Evolutionary conservation across 1,284 basidiomycete genomes (phyloP).

Genomic region (Chalciporus sp.): DNA sequence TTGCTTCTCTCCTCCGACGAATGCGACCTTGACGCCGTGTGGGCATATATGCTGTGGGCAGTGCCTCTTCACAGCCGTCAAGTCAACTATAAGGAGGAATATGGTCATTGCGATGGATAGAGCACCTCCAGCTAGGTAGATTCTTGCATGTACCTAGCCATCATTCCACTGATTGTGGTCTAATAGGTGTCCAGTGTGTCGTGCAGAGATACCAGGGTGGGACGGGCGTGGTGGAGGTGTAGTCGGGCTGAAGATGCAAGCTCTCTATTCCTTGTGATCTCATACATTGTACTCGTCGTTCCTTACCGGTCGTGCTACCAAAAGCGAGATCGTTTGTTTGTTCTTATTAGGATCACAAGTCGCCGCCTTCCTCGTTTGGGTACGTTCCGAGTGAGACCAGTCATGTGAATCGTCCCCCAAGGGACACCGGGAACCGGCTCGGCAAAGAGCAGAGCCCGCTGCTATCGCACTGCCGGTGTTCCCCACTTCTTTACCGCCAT

Average conservation of each 20-base stretch:
- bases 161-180: not conserved
- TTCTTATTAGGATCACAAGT: constrained; percentile 26
- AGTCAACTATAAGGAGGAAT: constrained; percentile 57
- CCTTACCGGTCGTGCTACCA: not conserved
- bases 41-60: constrained; percentile 77
- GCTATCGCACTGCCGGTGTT: not conserved
- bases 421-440: constrained; percentile 4
- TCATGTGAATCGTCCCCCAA: constrained; percentile 27
- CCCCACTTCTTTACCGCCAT: constrained; percentile 11
- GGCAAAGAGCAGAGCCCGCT: not conserved
- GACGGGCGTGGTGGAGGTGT: constrained; percentile 67
- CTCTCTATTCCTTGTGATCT: constrained; percentile 43
- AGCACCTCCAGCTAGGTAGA: constrained; percentile 47
- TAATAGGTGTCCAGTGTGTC: constrained; percentile 63
- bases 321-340: constrained; percentile 18
- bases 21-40: constrained; percentile 76
- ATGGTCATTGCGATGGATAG: constrained; percentile 42
- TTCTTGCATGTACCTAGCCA: constrained; percentile 15
- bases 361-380: constrained; percentile 5
- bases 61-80: constrained; percentile 75
- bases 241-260: constrained; percentile 55
- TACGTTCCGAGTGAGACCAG: not conserved
- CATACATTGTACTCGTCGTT: not conserved
- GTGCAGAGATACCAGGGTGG: constrained; percentile 62
- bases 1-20: constrained; percentile 73